Base-by-base conservation (phyloP, 1,284 basidiomycete species). In the Ustilago loliicola region DNA sequence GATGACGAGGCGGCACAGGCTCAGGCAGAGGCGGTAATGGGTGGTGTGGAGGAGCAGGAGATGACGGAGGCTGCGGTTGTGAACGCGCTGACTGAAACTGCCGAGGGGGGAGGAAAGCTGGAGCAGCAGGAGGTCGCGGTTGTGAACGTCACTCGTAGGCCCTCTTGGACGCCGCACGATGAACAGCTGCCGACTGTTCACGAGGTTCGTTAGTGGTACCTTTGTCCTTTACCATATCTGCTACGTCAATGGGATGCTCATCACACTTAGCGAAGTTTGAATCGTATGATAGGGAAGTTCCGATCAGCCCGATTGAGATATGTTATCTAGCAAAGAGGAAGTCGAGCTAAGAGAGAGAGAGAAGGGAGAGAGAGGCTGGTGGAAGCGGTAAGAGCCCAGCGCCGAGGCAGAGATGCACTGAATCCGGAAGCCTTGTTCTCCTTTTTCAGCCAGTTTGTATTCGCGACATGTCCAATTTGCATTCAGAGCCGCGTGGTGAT, bases 131-230 rank as follows among this genome's bases (percentile, higher is more conserved):
- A 45, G 42, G 45, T 51, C 13, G 61, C 61, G 3, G 21, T 51
- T 10, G 25, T 60, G 36, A 61, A 62, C 19, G 55, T 70, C 19
- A 19, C 52, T 6, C 38, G 47, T 11, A 9, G 6, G 4, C 13
- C 42, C 2, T 64, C 67, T 17, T 54, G 42, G 34, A 69, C 45
- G 17, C 60, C 59, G 10, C 19, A 36, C 23, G 60, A 62, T 15
- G 66, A 68, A 50, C 25, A 29, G 48, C 53, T 67, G 25, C 47
- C 66, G 8, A 68, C 66, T 6, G 52, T 62, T 29, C 55, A 53
- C 38, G 66, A 62, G 40, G 38, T 29, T 27, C 66, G 21, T 34
- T 66, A 59, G 42, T 29, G 1, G 29, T 3, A 29, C 19, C 17
- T 48, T 23, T 48, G 45, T 32, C 23, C 52, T 54, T 32, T 23